Percentiles rank a stretch among this genome's conserved stretches.
Conservation (phyloP, 2,329 filamentous ascomycete species). For the Nothopassalora personata region DNA sequence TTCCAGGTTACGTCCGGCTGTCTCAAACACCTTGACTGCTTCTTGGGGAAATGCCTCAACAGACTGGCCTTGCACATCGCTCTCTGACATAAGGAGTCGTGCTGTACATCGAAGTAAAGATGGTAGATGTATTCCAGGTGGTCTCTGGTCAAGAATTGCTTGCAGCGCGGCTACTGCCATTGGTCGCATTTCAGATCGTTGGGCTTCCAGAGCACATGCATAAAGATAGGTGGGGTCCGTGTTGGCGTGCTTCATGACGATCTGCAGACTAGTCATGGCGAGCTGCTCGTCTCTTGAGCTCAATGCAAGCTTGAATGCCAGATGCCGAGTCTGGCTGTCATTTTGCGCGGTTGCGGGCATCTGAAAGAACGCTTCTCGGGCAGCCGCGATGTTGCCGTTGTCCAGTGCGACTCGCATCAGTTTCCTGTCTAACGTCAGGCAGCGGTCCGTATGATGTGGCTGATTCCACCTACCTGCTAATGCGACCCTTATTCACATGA, state of each 20-base stretch:
- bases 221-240: conserved; percentile 63
- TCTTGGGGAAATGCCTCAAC: conserved; percentile 37
- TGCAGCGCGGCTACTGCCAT: conserved; percentile 58
- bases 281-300: conserved; percentile 35
- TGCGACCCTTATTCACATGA: conserved; percentile 59
- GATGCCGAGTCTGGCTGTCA: conserved; percentile 24
- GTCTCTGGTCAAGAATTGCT: conserved; percentile 53
- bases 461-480: conserved; percentile 51
- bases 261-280: conserved; percentile 58
- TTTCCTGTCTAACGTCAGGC: conserved; percentile 58
- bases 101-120: conserved; percentile 57
- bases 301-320: conserved; percentile 29
- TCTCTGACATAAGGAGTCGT: conserved; percentile 42
- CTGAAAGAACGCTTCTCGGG: conserved; percentile 50
- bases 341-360: conserved; percentile 46
- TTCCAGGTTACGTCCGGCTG: conserved; percentile 43
- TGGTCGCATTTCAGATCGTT: conserved; percentile 56
- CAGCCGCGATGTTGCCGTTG: conserved; percentile 50
- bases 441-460: too few species aligned
- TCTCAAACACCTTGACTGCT: conserved; percentile 53
- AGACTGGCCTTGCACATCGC: conserved; percentile 32
- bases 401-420: conserved; percentile 64
- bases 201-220: conserved; percentile 73
- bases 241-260: conserved; percentile 50
- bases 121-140: conserved; percentile 53